Evolutionary conservation across 495 filamentous ascomycete species (phyloP).

Genomic region (Staphylotrichum tortipilum): DNA sequence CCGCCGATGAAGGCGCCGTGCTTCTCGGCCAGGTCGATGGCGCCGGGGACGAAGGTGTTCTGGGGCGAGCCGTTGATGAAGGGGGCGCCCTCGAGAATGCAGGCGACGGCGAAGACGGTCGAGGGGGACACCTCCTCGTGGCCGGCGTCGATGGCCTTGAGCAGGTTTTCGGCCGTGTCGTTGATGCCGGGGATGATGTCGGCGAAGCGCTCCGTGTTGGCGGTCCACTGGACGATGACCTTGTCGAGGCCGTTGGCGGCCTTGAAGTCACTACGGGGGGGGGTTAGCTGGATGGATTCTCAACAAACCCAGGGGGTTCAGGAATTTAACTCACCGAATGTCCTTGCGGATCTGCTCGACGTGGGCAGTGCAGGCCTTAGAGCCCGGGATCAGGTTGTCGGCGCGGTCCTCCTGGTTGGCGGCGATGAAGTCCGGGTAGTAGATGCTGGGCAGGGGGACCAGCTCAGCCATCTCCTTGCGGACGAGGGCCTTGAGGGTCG

Average conservation of each 20-base stretch:
- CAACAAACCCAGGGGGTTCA: neutral
- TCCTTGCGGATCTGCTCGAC: conserved; percentile 92
- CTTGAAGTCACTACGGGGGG: conserved; percentile 73
- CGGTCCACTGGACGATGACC: conserved; percentile 96
- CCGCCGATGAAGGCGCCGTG: conserved; percentile 87
- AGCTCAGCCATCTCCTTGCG: conserved; percentile 87
- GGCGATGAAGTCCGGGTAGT: conserved; percentile 99
- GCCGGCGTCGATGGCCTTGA: conserved; percentile 75
- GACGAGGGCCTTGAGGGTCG: conserved; percentile 77
- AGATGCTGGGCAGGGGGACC: conserved; percentile 87
- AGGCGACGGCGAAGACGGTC: conserved; percentile 90
- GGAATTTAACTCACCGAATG: conserved; percentile 55
- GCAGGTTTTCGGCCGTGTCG: conserved; percentile 89
- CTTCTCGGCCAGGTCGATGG: conserved; percentile 81
- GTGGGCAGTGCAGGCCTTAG: conserved; percentile 75
- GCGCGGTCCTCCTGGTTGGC: conserved; percentile 97
- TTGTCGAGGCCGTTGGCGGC: conserved; percentile 77
- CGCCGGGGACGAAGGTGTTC: conserved; percentile 96
- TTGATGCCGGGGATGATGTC: conserved; percentile 84
- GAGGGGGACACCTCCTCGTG: conserved; percentile 89
- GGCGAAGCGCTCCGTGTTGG: conserved; percentile 95
- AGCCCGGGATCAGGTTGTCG: conserved; percentile 78
- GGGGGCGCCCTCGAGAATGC: conserved; percentile 77
- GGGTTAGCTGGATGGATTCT: neutral
- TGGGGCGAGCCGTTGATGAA: conserved; percentile 99